Evolutionary conservation across 345 rosid genomes (phyloP).

Genomic region (Brassica nigra): DNA sequence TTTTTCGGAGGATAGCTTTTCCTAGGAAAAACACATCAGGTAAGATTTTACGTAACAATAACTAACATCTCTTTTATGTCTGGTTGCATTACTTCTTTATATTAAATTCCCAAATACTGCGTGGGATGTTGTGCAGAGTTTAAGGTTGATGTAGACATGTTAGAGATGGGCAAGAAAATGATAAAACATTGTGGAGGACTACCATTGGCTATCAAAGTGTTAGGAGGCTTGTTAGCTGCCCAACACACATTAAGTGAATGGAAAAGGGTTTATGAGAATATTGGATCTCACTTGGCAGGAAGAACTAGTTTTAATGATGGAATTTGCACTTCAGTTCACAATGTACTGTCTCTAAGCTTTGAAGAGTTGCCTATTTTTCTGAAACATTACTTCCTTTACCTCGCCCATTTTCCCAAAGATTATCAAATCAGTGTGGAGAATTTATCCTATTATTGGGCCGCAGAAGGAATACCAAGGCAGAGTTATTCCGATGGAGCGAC

Average conservation of each 20-base stretch:
- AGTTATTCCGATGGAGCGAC: conserved; percentile 1
- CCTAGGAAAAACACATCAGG: too few relatives aligned
- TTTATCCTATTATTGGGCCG: conserved; percentile 42
- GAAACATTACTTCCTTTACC: conserved; percentile 22
- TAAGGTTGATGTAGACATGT: background rate
- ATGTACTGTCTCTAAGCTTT: conserved; percentile 1
- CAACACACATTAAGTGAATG: background rate
- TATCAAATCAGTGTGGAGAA: conserved; percentile 10
- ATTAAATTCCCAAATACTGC: too few relatives aligned
- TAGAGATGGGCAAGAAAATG: background rate
- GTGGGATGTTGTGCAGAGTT: background rate
- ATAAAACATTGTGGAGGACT: conserved; percentile 6
- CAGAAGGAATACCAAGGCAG: conserved; percentile 42
- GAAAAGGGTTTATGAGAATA: background rate
- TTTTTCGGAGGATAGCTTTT: background rate
- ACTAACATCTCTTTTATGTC: background rate
- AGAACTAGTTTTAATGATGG: background rate
- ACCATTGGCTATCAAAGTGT: background rate
- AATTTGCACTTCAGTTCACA: background rate
- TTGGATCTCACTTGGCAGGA: background rate
- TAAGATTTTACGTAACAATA: too few relatives aligned
- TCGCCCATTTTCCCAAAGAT: conserved; percentile 31
- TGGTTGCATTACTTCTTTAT: too few relatives aligned
- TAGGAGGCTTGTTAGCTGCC: background rate
- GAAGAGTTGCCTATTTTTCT: conserved; percentile 15